These are phyloP conservation scores for Stenocarpella maydis DNA, from an alignment of 2,329 filamentous ascomycete genomes.

Conservation along the genomic window DNA sequence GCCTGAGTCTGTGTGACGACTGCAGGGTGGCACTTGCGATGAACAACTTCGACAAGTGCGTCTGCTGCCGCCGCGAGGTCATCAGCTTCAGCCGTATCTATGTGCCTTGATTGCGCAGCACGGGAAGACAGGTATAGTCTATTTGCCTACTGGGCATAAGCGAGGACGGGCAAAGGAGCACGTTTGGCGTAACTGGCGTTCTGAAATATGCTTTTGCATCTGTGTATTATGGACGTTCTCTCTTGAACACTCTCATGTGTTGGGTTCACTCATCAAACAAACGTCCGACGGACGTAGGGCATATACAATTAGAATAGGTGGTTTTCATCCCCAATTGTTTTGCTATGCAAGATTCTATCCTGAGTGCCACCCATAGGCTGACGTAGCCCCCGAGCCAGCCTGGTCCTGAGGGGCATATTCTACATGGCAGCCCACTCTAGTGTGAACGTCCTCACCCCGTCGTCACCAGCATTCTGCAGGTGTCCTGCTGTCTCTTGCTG, in stretches of 20 bases:
- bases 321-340: background rate
- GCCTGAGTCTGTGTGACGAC: constrained; percentile 92
- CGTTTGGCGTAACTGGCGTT: constrained; percentile 29
- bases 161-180: constrained; percentile 21
- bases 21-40: constrained; percentile 92
- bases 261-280: background rate
- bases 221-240: constrained; percentile 2
- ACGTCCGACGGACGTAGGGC: background rate
- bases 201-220: background rate
- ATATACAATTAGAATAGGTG: constrained; percentile 6
- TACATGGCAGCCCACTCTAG: constrained; percentile 96
- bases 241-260: constrained; percentile 4
- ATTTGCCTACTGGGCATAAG: constrained; percentile 21
- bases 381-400: background rate
- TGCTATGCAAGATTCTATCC: background rate
- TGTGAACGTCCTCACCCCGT: constrained; percentile 75
- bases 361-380: no score
- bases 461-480: constrained; percentile 41
- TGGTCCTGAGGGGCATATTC: constrained; percentile 15
- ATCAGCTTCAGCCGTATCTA: constrained; percentile 90
- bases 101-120: constrained; percentile 67
- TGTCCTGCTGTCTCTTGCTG: constrained; percentile 38
- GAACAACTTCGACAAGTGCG: constrained; percentile 97
- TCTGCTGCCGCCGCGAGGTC: constrained; percentile 90
- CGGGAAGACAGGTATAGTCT: background rate